Evolutionary conservation across 306 rosid species (phyloP).

Genomic region (Abrus pulchellus): DNA sequence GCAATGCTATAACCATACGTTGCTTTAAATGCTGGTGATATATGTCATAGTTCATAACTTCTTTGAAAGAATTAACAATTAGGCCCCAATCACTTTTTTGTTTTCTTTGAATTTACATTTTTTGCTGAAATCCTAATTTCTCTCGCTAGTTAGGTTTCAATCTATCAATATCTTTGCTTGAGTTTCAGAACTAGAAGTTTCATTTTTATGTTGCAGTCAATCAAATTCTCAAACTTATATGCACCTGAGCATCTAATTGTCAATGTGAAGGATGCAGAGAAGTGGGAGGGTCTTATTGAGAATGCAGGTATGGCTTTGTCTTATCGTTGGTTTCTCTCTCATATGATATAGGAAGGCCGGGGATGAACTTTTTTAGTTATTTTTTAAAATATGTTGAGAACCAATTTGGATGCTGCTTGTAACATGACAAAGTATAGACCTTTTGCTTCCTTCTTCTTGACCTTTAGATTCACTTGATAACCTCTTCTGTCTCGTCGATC

Average conservation of each 20-base stretch:
- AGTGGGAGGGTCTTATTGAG: constrained; percentile 86
- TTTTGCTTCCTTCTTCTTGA: background rate
- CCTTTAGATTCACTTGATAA: constrained; percentile 11
- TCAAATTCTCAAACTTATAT: constrained; percentile 81
- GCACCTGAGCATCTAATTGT: constrained; percentile 93
- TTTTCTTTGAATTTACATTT: constrained; percentile 11
- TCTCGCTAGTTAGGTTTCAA: constrained; percentile 9
- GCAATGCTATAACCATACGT: background rate
- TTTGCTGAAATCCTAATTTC: background rate
- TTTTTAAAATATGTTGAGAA: background rate
- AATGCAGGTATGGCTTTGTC: constrained; percentile 70
- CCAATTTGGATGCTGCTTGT: background rate
- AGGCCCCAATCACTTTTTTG: background rate
- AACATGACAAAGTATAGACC: background rate
- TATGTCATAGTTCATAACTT: background rate
- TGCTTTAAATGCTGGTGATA: background rate
- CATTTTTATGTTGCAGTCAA: constrained; percentile 66
- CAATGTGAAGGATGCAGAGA: constrained; percentile 85
- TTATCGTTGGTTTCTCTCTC: constrained; percentile 17
- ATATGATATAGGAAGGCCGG: background rate
- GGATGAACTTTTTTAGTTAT: background rate
- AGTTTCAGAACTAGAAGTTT: constrained; percentile 22
- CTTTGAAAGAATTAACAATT: background rate
- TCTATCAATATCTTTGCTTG: background rate
- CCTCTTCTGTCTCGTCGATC: background rate